These are phyloP conservation scores for Leccinum rimulosum DNA, from an alignment of 768 basidiomycete genomes.

Conservation along the genomic window DNA sequence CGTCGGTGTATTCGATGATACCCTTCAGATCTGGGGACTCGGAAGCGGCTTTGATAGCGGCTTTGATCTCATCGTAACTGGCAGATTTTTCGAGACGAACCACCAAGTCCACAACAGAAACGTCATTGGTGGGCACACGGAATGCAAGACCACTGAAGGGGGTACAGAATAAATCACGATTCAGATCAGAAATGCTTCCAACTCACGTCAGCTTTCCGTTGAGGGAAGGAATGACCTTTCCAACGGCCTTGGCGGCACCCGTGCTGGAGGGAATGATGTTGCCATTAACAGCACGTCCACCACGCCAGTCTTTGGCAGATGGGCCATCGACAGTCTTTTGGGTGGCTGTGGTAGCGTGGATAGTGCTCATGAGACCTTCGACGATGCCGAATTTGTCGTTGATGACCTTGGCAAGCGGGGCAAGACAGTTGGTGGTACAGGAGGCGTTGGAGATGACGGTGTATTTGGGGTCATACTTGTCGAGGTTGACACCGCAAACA, in stretches of 20 bases:
- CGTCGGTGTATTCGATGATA: conserved; percentile 89
- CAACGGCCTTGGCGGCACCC: conserved; percentile 98
- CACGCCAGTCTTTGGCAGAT: conserved; percentile 95
- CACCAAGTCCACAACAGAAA: conserved; percentile 97
- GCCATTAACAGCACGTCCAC: conserved; percentile 91
- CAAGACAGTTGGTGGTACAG: conserved; percentile 99
- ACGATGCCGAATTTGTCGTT: conserved; percentile 95
- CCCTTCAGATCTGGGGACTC: conserved; percentile 61
- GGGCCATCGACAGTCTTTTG: conserved; percentile 95
- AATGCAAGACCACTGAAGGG: conserved; percentile 78
- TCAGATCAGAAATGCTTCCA: background rate
- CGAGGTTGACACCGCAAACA: conserved; percentile 94
- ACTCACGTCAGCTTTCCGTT: conserved; percentile 97
- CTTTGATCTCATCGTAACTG: conserved; percentile 90
- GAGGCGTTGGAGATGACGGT: conserved; percentile 97
- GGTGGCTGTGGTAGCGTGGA: conserved; percentile 95
- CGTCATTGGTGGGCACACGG: conserved; percentile 95
- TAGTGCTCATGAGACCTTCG: conserved; percentile 98
- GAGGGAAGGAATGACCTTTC: conserved; percentile 93
- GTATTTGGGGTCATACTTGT: conserved; percentile 84
- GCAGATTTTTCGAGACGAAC: conserved; percentile 86
- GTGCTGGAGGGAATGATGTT: conserved; percentile 99
- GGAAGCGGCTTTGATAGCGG: conserved; percentile 74
- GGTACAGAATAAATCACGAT: background rate
- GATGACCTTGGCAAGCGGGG: conserved; percentile 98